Conservation (phyloP, 139 green algal genomes). For the Yamagishiella unicocca region DNA sequence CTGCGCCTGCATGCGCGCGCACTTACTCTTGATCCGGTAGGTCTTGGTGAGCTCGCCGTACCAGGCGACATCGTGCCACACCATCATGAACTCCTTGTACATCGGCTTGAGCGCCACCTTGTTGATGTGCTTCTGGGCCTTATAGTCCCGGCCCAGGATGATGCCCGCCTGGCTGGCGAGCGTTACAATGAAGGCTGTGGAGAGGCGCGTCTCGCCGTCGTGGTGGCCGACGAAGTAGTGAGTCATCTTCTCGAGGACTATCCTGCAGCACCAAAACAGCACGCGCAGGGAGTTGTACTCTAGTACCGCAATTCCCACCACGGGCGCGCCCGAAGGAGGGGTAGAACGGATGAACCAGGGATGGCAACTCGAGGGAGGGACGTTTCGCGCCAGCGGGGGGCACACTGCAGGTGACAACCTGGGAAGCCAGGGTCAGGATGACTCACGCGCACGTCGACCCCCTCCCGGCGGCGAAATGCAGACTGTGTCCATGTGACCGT, state of each 20-base stretch:
- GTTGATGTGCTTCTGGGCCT: constrained; percentile 19
- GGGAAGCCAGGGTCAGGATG: background rate
- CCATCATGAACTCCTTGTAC: constrained; percentile 31
- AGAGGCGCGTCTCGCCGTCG: constrained; percentile 32
- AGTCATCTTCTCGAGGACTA: constrained; percentile 41
- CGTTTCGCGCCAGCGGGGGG: background rate
- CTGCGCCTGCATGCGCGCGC: background rate
- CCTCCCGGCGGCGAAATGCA: too few relatives aligned
- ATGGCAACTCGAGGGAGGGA: too few relatives aligned
- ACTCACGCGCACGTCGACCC: too few relatives aligned
- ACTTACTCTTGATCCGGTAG: constrained; percentile 42
- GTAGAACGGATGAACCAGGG: background rate
- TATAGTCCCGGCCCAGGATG: constrained; percentile 43
- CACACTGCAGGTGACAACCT: background rate
- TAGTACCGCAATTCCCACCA: too few relatives aligned
- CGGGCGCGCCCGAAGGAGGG: too few relatives aligned
- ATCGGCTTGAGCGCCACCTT: background rate
- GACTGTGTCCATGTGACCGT: too few relatives aligned
- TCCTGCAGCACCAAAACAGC: background rate
- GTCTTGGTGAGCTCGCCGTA: constrained; percentile 27
- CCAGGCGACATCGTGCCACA: constrained; percentile 49
- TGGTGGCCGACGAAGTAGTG: constrained; percentile 34
- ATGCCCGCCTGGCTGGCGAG: constrained; percentile 48
- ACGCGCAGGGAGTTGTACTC: too few relatives aligned
- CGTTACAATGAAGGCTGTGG: constrained; percentile 44